Evolutionary conservation across 306 rosid species (phyloP).

Genomic region (Elaeagnus macrophylla): DNA sequence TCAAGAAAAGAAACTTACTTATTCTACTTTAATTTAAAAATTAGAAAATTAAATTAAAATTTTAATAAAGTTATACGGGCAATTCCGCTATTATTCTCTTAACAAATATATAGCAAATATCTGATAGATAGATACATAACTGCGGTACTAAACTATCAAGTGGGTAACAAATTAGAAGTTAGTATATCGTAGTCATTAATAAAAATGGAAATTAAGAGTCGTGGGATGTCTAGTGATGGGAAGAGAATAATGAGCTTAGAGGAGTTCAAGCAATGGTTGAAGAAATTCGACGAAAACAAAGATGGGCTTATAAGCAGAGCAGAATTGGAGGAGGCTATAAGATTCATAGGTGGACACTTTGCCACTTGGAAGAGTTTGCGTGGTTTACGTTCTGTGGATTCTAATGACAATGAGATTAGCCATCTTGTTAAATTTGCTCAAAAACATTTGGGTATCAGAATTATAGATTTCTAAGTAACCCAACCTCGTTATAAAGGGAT

Average conservation of each 20-base stretch:
- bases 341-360: neutral
- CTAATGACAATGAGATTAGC: neutral
- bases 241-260: conserved; percentile 13
- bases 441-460: neutral
- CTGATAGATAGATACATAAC: too few species aligned
- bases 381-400: neutral
- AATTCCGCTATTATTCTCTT: too few species aligned
- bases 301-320: conserved; percentile 20
- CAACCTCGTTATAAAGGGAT: too few species aligned
- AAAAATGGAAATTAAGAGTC: conserved; percentile 5
- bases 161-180: too few species aligned
- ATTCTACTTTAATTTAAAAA: too few species aligned
- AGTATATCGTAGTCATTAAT: too few species aligned
- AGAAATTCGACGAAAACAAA: conserved; percentile 16
- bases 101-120: too few species aligned
- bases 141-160: too few species aligned
- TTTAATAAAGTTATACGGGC: too few species aligned
- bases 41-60: too few species aligned
- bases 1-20: too few species aligned
- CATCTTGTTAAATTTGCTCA: neutral
- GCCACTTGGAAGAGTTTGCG: neutral
- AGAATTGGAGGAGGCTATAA: conserved; percentile 7
- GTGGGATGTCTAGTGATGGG: conserved; percentile 3
- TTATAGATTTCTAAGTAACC: neutral
- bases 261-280: conserved; percentile 15